Base-by-base conservation (phyloP, 148 eudicot species). In the Selenicereus undatus region DNA sequence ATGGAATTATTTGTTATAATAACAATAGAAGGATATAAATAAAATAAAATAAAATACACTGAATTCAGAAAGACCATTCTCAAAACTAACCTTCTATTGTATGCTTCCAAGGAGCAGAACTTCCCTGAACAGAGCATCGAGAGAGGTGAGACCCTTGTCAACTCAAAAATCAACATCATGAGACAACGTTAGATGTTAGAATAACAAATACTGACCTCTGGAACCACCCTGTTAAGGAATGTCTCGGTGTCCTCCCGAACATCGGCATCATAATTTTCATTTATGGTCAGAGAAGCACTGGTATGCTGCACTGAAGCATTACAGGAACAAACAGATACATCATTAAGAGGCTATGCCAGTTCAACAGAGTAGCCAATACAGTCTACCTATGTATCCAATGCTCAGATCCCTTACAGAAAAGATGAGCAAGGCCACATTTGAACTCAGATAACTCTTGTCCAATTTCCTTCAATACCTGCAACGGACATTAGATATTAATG, bases 71-170 rank as follows among this genome's bases (percentile, higher is more conserved):
- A 58, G 62, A 22, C 5, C 29, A 60, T 60, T n/a, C 50, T n/a
- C n/a, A 20, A 21, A 56, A 69, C 90, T 42, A 73, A 93, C 98
- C 99, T 92, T 95, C 99, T 62, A 93, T 64, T 29, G 97, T 95
- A 87, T 95, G 99, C 82, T 82, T 92, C 99, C 99, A 95, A 65
- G 99, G 99, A 75, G 99, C 99, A 62, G 97, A 91, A 66, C 78
- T 80, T 52, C 97, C 97, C 97, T 95, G 93, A 79, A 85, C 48
- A 89, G 73, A 52, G 78, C 36, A 65, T 18, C n/a, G 26, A 76
- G 50, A 35, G 32, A 39, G 60, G 71, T 82, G 39, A 82, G 81
- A 80, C 48, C 8, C 71, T 39, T 80, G 76, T 36, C 45, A 39
- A 39, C 43, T 39, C 43, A 48, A 82, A 42, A 52, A n/a, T 71